Conservation (phyloP, 495 filamentous ascomycete genomes). For the Trichoderma parareesei region DNA sequence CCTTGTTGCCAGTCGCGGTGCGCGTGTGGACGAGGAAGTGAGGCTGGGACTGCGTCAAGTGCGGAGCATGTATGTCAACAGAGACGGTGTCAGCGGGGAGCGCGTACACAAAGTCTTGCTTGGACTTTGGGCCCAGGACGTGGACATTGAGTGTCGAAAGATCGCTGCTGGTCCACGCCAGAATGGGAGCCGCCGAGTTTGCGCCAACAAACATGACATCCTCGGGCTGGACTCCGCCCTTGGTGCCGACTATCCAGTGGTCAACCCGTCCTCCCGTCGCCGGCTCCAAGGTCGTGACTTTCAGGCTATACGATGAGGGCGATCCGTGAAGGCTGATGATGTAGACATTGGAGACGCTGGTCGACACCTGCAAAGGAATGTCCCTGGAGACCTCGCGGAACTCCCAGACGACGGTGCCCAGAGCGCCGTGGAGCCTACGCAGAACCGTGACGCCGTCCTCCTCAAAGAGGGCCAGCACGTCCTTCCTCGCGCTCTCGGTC, state of each 20-base stretch:
- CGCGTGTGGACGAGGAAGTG: constrained; percentile 83
- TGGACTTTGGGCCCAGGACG: constrained; percentile 63
- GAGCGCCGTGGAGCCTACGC: constrained; percentile 60
- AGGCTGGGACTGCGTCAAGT: constrained; percentile 56
- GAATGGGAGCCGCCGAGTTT: constrained; percentile 72
- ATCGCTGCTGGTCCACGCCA: constrained; percentile 71
- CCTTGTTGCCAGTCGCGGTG: constrained; percentile 62
- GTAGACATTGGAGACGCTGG: constrained; percentile 64
- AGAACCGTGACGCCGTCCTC: constrained; percentile 50
- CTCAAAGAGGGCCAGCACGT: constrained; percentile 61
- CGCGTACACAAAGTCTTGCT: constrained; percentile 35
- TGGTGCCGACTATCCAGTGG: constrained; percentile 59
- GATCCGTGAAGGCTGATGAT: constrained; percentile 68
- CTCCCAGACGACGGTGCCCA: constrained; percentile 74
- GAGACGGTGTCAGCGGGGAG: constrained; percentile 52
- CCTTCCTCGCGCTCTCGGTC: constrained; percentile 54
- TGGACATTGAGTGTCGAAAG: constrained; percentile 67
- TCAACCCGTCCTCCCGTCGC: constrained; percentile 58
- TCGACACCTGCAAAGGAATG: constrained; percentile 69
- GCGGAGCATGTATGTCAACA: constrained; percentile 67
- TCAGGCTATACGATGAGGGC: constrained; percentile 59
- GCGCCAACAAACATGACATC: constrained; percentile 73
- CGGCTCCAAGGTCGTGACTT: constrained; percentile 63
- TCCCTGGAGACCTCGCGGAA: constrained; percentile 59
- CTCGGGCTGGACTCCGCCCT: constrained; percentile 61